Evolutionary conservation across 106 monocot species (phyloP).

Genomic region (Platanthera zijinensis): DNA sequence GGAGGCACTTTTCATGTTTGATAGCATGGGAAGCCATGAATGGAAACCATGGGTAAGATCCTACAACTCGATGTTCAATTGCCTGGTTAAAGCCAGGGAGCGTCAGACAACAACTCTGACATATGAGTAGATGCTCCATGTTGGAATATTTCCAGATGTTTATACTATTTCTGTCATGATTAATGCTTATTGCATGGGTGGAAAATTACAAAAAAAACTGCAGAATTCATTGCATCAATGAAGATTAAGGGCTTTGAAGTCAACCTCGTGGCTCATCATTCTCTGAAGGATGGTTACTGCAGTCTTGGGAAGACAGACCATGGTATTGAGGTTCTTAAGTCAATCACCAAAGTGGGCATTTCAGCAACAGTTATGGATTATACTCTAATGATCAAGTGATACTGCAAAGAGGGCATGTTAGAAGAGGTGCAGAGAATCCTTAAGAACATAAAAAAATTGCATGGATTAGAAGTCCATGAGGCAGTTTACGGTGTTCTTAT

Average conservation of each 20-base stretch:
- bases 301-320: slow-evolving; percentile 29
- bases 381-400: slow-evolving; percentile 72
- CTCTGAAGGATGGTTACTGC: no score
- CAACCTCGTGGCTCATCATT: not conserved
- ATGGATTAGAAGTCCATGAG: slow-evolving; percentile 38
- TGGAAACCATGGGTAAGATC: slow-evolving; percentile 68
- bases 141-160: slow-evolving; percentile 58
- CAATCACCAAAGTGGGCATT: slow-evolving; percentile 36
- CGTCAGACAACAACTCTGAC: slow-evolving; percentile 24
- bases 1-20: slow-evolving; percentile 69
- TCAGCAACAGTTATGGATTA: slow-evolving; percentile 51
- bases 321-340: slow-evolving; percentile 37
- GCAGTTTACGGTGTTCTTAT: slow-evolving; percentile 62
- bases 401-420: slow-evolving; percentile 50
- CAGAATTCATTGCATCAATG: slow-evolving; percentile 48
- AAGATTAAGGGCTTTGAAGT: slow-evolving; percentile 58
- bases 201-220: slow-evolving; percentile 26
- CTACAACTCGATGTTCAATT: slow-evolving; percentile 52
- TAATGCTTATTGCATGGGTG: slow-evolving; percentile 68
- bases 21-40: slow-evolving; percentile 68
- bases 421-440: slow-evolving; percentile 59
- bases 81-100: slow-evolving; percentile 43
- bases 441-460: slow-evolving; percentile 37
- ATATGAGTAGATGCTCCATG: slow-evolving; percentile 50
- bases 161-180: slow-evolving; percentile 66